Evolutionary conservation across 177 flowering plant species (phyloP), one percentile per base, ranked within the genome.

Genomic region (Vitis hybrid): DNA sequence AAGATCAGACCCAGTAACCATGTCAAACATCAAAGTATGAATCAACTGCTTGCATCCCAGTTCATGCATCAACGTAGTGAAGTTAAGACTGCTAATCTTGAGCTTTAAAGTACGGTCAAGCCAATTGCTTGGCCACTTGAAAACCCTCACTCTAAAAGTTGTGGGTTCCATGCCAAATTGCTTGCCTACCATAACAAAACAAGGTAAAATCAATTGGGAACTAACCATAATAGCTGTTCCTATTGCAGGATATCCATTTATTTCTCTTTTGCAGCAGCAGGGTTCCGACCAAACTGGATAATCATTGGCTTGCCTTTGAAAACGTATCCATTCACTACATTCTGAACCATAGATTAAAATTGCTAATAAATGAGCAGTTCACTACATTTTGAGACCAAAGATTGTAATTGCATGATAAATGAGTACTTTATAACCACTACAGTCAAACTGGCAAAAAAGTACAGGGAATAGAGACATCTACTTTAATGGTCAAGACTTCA

Each of bases 231-330:
- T 38, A 4, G 44, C 44, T 38, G 44, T 38, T 38, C 8, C 44
- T 38, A 7, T 38, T 38, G 44, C 44, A 4, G 44, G 44, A 38
- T 38, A 61, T 18, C 28, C 0, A 51, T 61, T 78, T 73, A 86
- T 71, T 66, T 85, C 74, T 74, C 62, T 80, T 89, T 86, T 15
- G 80, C 77, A 65, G 92, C 76, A 7, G 82, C 79, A 69, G 90
- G 82, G 78, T 82, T 92, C 57, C 98, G 82, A 3, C 99, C 96
- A 81, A 94, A 95, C 80, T 95, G 99, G 71, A 95, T 90, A 71
- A 93, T 90, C 86, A 95, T 87, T n/a, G 98, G 97, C 78, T 93
- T 95, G 64, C 95, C 91, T 80, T 92, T 95, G 73, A 89, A 90
- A 38, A 92, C 89, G 65, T 83, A 93, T 9, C 99, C 99, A 77